phyloP scores from a whole-genome alignment of 2,329 filamentous ascomycete species.

The Mycocentrospora acerina region DNA sequence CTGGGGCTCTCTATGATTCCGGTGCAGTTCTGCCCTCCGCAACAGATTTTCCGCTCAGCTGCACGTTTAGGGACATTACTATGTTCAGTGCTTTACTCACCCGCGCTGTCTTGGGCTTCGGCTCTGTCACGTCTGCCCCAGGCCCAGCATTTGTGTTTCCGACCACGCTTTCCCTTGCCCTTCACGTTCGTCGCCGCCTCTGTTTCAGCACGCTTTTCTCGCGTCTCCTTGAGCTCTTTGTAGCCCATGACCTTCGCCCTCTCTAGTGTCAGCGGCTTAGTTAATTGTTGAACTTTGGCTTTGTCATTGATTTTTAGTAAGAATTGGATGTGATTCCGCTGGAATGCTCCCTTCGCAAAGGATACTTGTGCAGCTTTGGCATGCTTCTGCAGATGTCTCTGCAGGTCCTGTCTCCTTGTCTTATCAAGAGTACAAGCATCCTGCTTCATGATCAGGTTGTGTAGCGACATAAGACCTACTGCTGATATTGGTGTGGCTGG shows the following conservation, averaged over 20 bases:
- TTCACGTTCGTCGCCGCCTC: conserved; percentile 10
- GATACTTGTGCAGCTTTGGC: conserved; percentile 24
- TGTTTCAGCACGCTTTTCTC: background rate
- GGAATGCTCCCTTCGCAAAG: conserved; percentile 26
- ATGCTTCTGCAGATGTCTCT: conserved; percentile 16
- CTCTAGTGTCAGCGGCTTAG: background rate
- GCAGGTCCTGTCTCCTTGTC: conserved; percentile 15
- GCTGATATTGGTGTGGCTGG: conserved; percentile 26
- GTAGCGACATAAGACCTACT: conserved; percentile 20
- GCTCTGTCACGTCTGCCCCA: background rate
- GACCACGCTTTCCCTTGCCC: conserved; percentile 7
- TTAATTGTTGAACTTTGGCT: conserved; percentile 14
- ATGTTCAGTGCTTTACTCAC: background rate
- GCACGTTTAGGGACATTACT: background rate
- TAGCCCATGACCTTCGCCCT: conserved; percentile 2
- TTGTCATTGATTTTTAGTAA: conserved; percentile 32
- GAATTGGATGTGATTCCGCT: conserved; percentile 28
- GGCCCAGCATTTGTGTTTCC: conserved; percentile 6
- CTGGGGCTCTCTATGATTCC: background rate
- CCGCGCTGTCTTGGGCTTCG: conserved; percentile 1
- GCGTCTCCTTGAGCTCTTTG: conserved; percentile 1
- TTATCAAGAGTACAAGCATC: conserved; percentile 16
- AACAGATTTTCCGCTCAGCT: background rate
- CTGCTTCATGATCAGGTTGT: conserved; percentile 17
- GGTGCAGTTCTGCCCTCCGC: background rate